Conservation (phyloP, 192 early-diverging fungal species). For the Gamsiella multidivaricata region DNA sequence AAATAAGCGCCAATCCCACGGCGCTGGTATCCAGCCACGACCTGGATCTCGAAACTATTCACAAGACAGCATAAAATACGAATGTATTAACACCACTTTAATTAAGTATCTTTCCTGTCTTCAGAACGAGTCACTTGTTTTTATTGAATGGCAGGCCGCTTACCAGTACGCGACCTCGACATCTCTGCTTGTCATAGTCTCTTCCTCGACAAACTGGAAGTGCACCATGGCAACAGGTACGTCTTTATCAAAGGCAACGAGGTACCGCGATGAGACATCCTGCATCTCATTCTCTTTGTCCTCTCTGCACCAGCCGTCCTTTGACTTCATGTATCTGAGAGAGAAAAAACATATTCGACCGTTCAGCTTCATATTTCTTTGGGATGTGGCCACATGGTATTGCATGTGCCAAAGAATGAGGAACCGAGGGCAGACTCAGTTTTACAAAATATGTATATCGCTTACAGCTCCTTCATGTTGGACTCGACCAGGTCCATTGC, state of each 20-base stretch:
- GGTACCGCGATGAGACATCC: constrained; percentile 63
- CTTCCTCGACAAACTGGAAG: constrained; percentile 74
- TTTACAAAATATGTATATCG: too few species aligned
- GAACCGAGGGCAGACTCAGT: neutral
- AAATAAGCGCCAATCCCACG: constrained; percentile 68
- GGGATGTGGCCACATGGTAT: neutral
- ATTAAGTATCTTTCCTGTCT: too few species aligned
- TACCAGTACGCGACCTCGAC: constrained; percentile 76
- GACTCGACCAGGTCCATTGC: constrained; percentile 66
- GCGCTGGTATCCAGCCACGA: constrained; percentile 54
- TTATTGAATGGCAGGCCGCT: neutral
- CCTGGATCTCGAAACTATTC: constrained; percentile 74
- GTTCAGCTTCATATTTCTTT: neutral
- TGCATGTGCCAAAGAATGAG: constrained; percentile 2
- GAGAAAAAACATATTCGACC: neutral
- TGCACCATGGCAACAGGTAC: constrained; percentile 57
- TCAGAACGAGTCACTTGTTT: neutral
- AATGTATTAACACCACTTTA: too few species aligned
- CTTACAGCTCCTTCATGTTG: constrained; percentile 72
- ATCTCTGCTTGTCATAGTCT: constrained; percentile 67
- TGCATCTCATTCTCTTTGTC: constrained; percentile 69
- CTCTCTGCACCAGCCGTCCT: constrained; percentile 72
- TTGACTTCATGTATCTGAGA: constrained; percentile 67
- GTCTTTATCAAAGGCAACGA: constrained; percentile 58
- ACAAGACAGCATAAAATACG: neutral